Evolutionary conservation across 2,329 filamentous ascomycete species (phyloP).

Genomic region (Lasiodiplodia theobromae): DNA sequence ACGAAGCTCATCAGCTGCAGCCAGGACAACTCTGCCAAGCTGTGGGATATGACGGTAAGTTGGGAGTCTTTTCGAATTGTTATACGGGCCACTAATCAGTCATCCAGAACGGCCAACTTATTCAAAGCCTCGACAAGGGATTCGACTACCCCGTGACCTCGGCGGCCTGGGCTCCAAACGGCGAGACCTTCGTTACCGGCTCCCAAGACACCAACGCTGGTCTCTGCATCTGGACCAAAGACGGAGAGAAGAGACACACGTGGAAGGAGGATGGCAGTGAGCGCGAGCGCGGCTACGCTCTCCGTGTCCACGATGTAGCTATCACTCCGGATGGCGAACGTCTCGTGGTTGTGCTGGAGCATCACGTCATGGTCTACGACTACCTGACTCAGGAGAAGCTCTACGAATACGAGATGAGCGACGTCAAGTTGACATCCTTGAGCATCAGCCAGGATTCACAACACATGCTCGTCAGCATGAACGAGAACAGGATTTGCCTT

Average conservation of each 20-base stretch:
- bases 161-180: constrained; percentile 87
- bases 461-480: constrained; percentile 82
- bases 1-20: constrained; percentile 84
- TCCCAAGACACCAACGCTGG: constrained; percentile 48
- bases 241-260: constrained; percentile 67
- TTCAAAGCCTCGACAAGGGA: constrained; percentile 63
- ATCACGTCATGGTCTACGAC: constrained; percentile 82
- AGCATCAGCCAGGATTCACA: constrained; percentile 82
- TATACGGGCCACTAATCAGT: neutral
- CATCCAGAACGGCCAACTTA: constrained; percentile 57
- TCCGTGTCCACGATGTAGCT: constrained; percentile 84
- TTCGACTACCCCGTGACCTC: constrained; percentile 87
- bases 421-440: constrained; percentile 77
- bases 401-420: constrained; percentile 74
- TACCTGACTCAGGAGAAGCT: constrained; percentile 75
- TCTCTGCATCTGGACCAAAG: constrained; percentile 65
- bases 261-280: constrained; percentile 64
- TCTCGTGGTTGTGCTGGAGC: constrained; percentile 78
- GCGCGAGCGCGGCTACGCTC: constrained; percentile 39
- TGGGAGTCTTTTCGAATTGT: neutral
- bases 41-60: constrained; percentile 69
- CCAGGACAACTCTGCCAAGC: constrained; percentile 70
- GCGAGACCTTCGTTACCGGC: constrained; percentile 76
- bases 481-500: constrained; percentile 77
- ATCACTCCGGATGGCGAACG: constrained; percentile 81